Evolutionary conservation across 2,329 filamentous ascomycete genomes (phyloP).

Genomic region (Fusarium tuaranense): DNA sequence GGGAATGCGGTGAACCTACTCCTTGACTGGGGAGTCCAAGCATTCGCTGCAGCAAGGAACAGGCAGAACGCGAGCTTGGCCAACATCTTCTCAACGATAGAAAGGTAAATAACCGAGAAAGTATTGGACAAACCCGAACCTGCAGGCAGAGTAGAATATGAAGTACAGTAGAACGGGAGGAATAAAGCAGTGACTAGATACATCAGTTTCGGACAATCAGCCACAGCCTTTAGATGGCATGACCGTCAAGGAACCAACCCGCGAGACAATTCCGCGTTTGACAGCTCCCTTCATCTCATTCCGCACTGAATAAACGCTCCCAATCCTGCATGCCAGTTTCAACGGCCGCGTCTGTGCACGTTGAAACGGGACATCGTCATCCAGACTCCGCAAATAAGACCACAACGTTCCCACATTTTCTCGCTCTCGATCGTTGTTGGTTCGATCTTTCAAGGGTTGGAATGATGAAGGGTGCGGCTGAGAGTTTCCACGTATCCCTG

Average conservation of each 20-base stretch:
- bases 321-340: background rate
- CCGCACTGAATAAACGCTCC: background rate
- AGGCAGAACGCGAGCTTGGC: background rate
- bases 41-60: background rate
- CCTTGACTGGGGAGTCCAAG: conserved; percentile 19
- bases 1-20: background rate
- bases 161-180: background rate
- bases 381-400: background rate
- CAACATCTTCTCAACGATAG: background rate
- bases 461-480: conserved; percentile 1
- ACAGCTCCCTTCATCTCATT: background rate
- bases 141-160: background rate
- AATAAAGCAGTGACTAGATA: background rate
- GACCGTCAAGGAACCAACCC: background rate
- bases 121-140: background rate
- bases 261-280: background rate
- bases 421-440: background rate
- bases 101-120: background rate
- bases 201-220: background rate
- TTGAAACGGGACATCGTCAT: conserved; percentile 6
- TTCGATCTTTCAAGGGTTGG: background rate
- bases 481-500: background rate
- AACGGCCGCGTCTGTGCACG: background rate
- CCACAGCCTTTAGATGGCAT: background rate
- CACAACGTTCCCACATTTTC: background rate